These are phyloP conservation scores for Alternaria rosae DNA, from an alignment of 2,329 filamentous ascomycete genomes.

Conservation along the genomic window DNA sequence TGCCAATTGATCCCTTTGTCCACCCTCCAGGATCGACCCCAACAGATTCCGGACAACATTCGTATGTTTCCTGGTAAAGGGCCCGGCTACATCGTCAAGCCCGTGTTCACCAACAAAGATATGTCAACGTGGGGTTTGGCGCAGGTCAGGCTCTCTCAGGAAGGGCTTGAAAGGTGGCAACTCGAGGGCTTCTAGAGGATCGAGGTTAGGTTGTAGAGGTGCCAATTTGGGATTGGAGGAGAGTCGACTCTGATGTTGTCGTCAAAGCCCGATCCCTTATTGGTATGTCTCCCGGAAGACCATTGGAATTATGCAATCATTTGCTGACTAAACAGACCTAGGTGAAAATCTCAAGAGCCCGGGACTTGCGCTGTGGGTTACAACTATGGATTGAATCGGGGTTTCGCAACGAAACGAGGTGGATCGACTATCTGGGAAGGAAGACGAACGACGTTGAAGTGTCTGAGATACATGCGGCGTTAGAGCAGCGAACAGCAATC, in stretches of 20 bases:
- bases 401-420: background rate
- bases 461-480: background rate
- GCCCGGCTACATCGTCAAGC: rapidly evolving
- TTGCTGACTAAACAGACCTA: background rate
- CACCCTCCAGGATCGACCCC: too few relatives aligned
- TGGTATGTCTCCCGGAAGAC: background rate
- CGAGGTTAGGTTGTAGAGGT: too few relatives aligned
- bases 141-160: too few relatives aligned
- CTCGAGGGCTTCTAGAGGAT: background rate
- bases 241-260: too few relatives aligned
- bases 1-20: too few relatives aligned
- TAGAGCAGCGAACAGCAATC: background rate
- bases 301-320: background rate
- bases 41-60: too few relatives aligned
- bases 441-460: background rate
- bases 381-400: background rate
- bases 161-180: background rate
- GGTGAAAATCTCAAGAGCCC: background rate
- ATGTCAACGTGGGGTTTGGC: too few relatives aligned
- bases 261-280: too few relatives aligned
- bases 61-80: background rate
- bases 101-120: background rate
- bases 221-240: too few relatives aligned
- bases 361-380: background rate
- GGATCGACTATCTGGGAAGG: background rate